Evolutionary conservation across 768 basidiomycete species (phyloP).

Genomic region (Leccinum obscurum): DNA sequence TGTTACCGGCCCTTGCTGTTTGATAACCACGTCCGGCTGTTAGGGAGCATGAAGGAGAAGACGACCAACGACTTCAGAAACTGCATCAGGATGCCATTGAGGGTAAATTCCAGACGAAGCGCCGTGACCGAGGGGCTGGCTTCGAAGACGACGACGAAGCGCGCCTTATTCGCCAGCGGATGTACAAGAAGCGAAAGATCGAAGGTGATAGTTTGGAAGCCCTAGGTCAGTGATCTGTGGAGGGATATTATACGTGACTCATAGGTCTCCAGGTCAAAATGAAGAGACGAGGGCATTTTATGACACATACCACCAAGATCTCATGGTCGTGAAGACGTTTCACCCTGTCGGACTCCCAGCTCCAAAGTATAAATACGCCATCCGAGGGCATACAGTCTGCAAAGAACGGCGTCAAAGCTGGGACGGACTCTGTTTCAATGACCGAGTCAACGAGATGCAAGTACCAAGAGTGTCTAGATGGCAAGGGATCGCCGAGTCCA

Average conservation of each 20-base stretch:
- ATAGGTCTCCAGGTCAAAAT: conserved; percentile 46
- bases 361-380: too few species aligned
- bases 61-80: conserved; percentile 62
- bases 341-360: too few species aligned
- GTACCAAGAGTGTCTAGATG: too few species aligned
- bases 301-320: conserved; percentile 54
- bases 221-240: conserved; percentile 47
- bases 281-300: conserved; percentile 65
- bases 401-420: too few species aligned
- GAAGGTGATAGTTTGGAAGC: conserved; percentile 65
- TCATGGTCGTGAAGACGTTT: conserved; percentile 33
- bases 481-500: too few species aligned
- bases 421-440: too few species aligned
- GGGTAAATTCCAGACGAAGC: conserved; percentile 64
- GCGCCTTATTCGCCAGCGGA: conserved; percentile 46
- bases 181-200: conserved; percentile 58
- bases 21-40: conserved; percentile 4
- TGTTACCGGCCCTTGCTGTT: neutral
- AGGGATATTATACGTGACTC: neutral
- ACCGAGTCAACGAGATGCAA: too few species aligned
- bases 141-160: conserved; percentile 61
- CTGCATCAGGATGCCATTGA: conserved; percentile 58
- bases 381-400: too few species aligned
- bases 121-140: conserved; percentile 57
- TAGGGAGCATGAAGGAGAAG: conserved; percentile 67